Base-by-base conservation (phyloP, 2,329 filamentous ascomycete genomes). In the Phaeosphaeria sp. region DNA sequence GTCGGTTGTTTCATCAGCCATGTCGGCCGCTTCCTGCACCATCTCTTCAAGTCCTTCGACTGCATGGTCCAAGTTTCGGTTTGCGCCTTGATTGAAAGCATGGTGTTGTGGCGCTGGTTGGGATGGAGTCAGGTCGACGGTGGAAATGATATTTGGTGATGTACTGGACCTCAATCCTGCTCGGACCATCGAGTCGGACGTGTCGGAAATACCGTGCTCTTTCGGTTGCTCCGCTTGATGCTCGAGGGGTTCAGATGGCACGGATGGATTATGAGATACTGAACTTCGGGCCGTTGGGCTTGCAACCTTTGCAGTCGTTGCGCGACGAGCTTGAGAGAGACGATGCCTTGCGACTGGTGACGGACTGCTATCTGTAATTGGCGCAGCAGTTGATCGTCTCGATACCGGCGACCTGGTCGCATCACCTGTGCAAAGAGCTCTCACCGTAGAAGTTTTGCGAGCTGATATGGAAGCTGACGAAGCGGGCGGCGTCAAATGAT, bases 1-100 rank as follows among this genome's bases (percentile, higher is more conserved):
- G 51, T 77, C 61, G 7, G 71, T 63, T 2, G 73, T 72, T 40
- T 74, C 65, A 42, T 77, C 69, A 6, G 78, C 76, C 27, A 78
- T 68, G 1, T 70, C 55, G 13, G 78, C 66, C 1, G 79, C 79
- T 54, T 81, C 75, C 56, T 79, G 70, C 56, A 81, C 78, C 46
- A 81, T 69, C n/a, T 76, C 69, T 57, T 81, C 79, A 6, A 81
- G 57, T 0, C 73, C 75, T 25, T 74, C 74, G 6, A 81, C 76
- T 9, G 79, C 74, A 24, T 69, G 66, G 49, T 65, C 72, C 24
- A 74, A 62, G 15, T 49, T 66, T 39, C 61, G 36, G n/a, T n/a
- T 56, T 15, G 63, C 56, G 18, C 64, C 47, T 7, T 56, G 56
- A 39, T 66, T 64, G 22, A 74, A 71, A 17, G 66, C 55, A 53